Conservation (phyloP, 495 filamentous ascomycete species). For the Sordaria brevicollis region DNA sequence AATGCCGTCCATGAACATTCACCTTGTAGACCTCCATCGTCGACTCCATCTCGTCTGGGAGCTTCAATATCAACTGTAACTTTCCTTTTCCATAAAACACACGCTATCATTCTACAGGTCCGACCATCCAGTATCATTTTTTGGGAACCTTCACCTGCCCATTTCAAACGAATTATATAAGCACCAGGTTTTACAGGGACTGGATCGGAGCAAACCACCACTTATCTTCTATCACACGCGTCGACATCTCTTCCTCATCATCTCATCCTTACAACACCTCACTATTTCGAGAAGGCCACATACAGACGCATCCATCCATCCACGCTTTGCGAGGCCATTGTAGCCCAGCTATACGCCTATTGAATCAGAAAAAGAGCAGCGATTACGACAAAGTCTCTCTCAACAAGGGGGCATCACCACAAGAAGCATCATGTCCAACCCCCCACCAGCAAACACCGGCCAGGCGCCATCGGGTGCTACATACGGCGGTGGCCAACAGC, state of each 20-base stretch:
- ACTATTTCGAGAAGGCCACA: background rate
- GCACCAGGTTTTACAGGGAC: background rate
- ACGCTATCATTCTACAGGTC: background rate
- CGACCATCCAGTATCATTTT: background rate
- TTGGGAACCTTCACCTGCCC: background rate
- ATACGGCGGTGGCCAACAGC: slow-evolving; percentile 3
- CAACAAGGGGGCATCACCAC: background rate
- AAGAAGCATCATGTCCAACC: slow-evolving; percentile 13
- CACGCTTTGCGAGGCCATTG: background rate
- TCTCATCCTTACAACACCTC: background rate
- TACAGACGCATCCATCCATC: background rate
- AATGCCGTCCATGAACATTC: background rate
- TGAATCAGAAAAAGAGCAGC: background rate
- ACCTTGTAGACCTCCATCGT: background rate
- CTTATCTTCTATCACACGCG: background rate
- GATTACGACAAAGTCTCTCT: background rate
- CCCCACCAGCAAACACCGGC: slow-evolving; percentile 2
- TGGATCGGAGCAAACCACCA: background rate
- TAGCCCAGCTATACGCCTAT: background rate
- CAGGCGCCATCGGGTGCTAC: slow-evolving; percentile 8
- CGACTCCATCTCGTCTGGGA: background rate
- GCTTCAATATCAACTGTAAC: background rate
- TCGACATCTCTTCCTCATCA: background rate
- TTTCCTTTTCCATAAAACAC: background rate
- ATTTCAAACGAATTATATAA: background rate